These are phyloP conservation scores for Pseudogymnoascus sp. DNA, from an alignment of 2,329 filamentous ascomycete genomes.

Conservation along the genomic window DNA sequence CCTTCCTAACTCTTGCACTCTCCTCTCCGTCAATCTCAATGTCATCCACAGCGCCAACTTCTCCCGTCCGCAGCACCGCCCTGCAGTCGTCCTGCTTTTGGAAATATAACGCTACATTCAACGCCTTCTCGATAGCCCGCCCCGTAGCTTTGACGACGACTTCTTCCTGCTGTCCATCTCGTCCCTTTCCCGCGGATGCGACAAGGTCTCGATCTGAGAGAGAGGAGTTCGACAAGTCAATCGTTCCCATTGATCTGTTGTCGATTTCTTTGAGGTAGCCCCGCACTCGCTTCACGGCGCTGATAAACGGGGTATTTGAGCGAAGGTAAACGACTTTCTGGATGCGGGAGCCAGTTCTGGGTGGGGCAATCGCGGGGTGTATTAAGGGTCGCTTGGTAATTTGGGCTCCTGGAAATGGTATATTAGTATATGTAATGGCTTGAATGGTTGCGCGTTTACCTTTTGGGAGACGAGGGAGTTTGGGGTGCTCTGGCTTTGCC, in stretches of 20 bases:
- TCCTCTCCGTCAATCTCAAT: slow-evolving; percentile 22
- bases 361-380: slow-evolving; percentile 23
- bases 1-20: slow-evolving; percentile 16
- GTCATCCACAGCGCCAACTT: slow-evolving; percentile 29
- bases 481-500: slow-evolving; percentile 16
- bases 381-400: slow-evolving; percentile 28
- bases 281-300: slow-evolving; percentile 24
- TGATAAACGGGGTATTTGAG: slow-evolving; percentile 23
- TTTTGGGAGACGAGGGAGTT: slow-evolving; percentile 18
- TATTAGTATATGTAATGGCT: not conserved
- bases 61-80: slow-evolving; percentile 24
- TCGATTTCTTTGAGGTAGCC: slow-evolving; percentile 22
- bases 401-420: slow-evolving; percentile 19
- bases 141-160: slow-evolving; percentile 27
- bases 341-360: slow-evolving; percentile 15
- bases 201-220: slow-evolving; percentile 16
- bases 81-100: slow-evolving; percentile 20
- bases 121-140: slow-evolving; percentile 25
- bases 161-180: slow-evolving; percentile 18
- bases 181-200: slow-evolving; percentile 15
- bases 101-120: slow-evolving; percentile 23
- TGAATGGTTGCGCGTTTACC: slow-evolving; percentile 12
- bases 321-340: slow-evolving; percentile 26
- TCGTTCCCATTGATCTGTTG: slow-evolving; percentile 18
- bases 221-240: slow-evolving; percentile 4